These are phyloP conservation scores for Kwoniella dendrophila DNA, from an alignment of 768 basidiomycete species.

Conservation along the genomic window DNA sequence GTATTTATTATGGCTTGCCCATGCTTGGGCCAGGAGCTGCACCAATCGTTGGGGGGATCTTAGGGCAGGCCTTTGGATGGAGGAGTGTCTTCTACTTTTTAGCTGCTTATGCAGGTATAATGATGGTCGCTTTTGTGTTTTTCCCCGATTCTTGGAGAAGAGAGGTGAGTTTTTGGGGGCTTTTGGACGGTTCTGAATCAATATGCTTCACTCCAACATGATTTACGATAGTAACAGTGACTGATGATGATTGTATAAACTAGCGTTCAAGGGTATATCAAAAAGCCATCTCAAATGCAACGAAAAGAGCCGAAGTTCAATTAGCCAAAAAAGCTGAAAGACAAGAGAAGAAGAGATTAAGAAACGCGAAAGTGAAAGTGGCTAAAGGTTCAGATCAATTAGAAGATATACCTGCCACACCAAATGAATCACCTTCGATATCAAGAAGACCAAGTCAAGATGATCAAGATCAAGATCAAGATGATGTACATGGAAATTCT, in stretches of 20 bases:
- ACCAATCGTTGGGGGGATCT: conserved; percentile 42
- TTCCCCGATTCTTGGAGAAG: conserved; percentile 82
- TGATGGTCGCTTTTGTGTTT: conserved; percentile 64
- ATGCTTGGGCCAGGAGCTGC: conserved; percentile 62
- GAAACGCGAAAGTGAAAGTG: neutral
- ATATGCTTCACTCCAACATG: neutral
- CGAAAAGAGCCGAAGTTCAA: conserved; percentile 47
- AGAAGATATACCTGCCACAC: conserved; percentile 10
- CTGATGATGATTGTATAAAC: neutral
- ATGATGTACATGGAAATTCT: neutral
- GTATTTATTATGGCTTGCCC: conserved; percentile 61
- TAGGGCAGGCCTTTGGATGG: conserved; percentile 66
- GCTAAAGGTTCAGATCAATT: neutral
- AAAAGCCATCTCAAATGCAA: conserved; percentile 62
- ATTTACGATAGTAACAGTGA: neutral
- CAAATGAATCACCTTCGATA: neutral
- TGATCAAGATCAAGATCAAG: neutral
- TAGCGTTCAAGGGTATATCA: conserved; percentile 76
- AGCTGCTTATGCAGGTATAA: conserved; percentile 64
- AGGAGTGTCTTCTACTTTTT: conserved; percentile 83
- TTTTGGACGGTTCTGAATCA: neutral
- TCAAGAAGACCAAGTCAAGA: conserved; percentile 10
- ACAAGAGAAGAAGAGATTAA: conserved; percentile 38
- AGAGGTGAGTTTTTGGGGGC: conserved; percentile 59
- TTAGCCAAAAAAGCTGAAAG: conserved; percentile 22